These are phyloP conservation scores for Delitschia confertaspora DNA, from an alignment of 495 filamentous ascomycete genomes.

Conservation along the genomic window DNA sequence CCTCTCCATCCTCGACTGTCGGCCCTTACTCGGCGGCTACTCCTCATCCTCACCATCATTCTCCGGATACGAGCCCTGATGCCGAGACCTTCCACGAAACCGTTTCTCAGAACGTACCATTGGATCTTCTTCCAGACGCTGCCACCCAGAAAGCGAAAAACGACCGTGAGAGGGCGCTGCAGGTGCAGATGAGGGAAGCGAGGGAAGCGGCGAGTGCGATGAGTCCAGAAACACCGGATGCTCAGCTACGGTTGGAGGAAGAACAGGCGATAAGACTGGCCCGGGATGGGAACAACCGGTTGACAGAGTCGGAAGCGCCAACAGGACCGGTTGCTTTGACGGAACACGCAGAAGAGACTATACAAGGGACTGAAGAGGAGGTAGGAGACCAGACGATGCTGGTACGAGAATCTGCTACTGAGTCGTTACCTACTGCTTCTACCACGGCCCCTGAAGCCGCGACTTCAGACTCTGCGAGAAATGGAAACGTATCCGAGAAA, in stretches of 20 bases:
- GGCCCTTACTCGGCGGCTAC: slow-evolving; percentile 38
- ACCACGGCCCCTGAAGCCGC: slow-evolving; percentile 13
- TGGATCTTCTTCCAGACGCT: slow-evolving; percentile 25
- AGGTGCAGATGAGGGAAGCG: slow-evolving; percentile 34
- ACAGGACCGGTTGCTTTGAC: slow-evolving; percentile 7
- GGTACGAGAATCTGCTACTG: slow-evolving; percentile 4
- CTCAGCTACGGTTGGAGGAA: slow-evolving; percentile 35
- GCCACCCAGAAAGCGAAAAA: slow-evolving; percentile 33
- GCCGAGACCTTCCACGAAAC: slow-evolving; percentile 41
- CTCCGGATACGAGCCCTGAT: slow-evolving; percentile 48
- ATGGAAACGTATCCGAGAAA: neutral
- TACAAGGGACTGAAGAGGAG: slow-evolving; percentile 2
- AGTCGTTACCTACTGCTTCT: slow-evolving; percentile 15
- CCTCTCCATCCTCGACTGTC: slow-evolving; percentile 38
- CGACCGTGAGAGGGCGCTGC: slow-evolving; percentile 33
- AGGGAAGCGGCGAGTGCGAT: slow-evolving; percentile 30
- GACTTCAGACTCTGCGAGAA: neutral
- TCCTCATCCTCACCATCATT: slow-evolving; percentile 36
- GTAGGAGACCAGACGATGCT: neutral
- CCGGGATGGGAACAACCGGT: slow-evolving; percentile 17
- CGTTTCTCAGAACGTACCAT: slow-evolving; percentile 28
- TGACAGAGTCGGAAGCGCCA: slow-evolving; percentile 5
- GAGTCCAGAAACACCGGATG: slow-evolving; percentile 32
- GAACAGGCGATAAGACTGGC: slow-evolving; percentile 29
- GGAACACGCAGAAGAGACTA: slow-evolving; percentile 14